Conservation (phyloP, 2,329 filamentous ascomycete genomes). For the Penicillium palitans region DNA sequence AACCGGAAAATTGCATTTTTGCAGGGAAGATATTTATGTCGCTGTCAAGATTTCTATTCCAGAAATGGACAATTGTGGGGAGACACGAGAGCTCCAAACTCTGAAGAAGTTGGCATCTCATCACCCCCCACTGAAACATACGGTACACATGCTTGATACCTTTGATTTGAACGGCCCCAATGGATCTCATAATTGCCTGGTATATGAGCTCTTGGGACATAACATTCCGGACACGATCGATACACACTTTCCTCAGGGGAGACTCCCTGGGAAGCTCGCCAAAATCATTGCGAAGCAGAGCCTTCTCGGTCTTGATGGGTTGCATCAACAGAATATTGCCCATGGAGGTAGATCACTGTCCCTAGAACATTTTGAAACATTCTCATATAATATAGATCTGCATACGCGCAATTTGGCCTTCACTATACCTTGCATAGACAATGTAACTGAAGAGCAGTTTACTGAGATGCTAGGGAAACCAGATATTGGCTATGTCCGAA, state of each 20-base stretch:
- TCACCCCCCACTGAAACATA: constrained; percentile 25
- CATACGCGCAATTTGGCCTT: constrained; percentile 34
- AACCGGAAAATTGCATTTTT: constrained; percentile 17
- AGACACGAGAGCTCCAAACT: constrained; percentile 21
- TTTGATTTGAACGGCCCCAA: constrained; percentile 48
- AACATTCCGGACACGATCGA: constrained; percentile 43
- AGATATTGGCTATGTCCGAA: constrained; percentile 27
- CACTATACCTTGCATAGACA: constrained; percentile 16
- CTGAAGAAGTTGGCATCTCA: constrained; percentile 17
- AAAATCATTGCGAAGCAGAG: constrained; percentile 45
- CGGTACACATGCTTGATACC: constrained; percentile 39
- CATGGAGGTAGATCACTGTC: constrained; percentile 38
- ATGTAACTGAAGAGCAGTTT: constrained; percentile 21
- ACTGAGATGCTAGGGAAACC: constrained; percentile 28
- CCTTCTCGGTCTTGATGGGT: constrained; percentile 38
- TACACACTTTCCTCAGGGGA: constrained; percentile 32
- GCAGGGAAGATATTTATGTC: constrained; percentile 24
- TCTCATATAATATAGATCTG: constrained; percentile 22
- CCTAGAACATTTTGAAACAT: constrained; percentile 9
- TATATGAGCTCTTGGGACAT: constrained; percentile 45
- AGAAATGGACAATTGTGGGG: constrained; percentile 10
- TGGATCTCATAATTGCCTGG: constrained; percentile 48
- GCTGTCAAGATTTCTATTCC: constrained; percentile 28
- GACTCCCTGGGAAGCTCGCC: constrained; percentile 45
- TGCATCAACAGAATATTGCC: constrained; percentile 44